Conservation (phyloP, 2,329 filamentous ascomycete genomes). For the Colletotrichum lupini region DNA sequence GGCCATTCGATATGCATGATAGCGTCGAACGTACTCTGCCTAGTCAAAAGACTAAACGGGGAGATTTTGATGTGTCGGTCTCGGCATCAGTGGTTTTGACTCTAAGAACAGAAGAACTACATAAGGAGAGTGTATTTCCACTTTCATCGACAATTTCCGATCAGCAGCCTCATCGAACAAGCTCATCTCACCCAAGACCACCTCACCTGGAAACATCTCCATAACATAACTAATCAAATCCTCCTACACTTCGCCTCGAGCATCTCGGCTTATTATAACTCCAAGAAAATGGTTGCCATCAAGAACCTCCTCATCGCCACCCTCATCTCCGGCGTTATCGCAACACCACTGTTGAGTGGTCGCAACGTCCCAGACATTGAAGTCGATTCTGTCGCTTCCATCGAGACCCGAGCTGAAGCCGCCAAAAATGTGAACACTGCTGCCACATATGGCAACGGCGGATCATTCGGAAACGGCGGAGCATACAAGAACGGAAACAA, state of each 20-base stretch:
- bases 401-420: background rate
- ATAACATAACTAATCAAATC: fast-evolving
- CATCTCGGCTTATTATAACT: background rate
- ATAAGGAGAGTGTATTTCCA: background rate
- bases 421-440: too few species aligned
- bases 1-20: background rate
- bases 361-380: background rate
- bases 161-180: background rate
- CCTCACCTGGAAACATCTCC: background rate
- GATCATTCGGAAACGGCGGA: background rate
- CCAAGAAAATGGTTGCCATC: constrained; percentile 16
- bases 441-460: background rate
- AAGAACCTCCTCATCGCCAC: constrained; percentile 14
- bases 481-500: constrained; percentile 15
- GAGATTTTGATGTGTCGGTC: background rate
- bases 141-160: fast-evolving
- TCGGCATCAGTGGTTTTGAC: background rate
- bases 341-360: background rate
- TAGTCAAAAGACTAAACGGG: constrained; percentile 4
- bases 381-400: background rate
- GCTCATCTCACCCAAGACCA: background rate
- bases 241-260: background rate
- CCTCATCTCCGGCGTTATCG: constrained; percentile 8
- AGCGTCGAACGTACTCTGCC: background rate
- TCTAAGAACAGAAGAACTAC: background rate